A percentile compares a stretch with the other conserved stretches of the same genome.
Conservation (phyloP, 2,329 filamentous ascomycete species). For the Venturia carpophila region DNA sequence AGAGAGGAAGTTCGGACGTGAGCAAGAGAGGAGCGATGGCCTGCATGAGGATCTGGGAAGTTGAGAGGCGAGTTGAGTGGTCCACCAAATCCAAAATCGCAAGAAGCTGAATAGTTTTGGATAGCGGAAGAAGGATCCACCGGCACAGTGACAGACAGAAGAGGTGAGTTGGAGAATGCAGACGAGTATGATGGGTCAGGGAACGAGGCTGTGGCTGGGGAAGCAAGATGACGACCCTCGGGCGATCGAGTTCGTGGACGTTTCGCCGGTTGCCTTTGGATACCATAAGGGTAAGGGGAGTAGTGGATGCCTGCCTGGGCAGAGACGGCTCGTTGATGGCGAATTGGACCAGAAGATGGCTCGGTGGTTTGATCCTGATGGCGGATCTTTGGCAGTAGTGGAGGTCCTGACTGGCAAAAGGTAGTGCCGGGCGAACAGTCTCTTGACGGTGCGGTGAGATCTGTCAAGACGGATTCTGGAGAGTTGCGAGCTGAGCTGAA, state of each 20-base stretch:
- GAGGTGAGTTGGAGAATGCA: constrained; percentile 15
- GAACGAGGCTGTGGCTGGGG: constrained; percentile 9
- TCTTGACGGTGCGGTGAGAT: constrained; percentile 9
- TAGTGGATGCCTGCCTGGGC: constrained; percentile 38
- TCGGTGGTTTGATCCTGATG: constrained; percentile 73
- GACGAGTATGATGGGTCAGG: constrained; percentile 11
- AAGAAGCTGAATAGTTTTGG: constrained; percentile 17
- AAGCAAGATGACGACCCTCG: constrained; percentile 19
- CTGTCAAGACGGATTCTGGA: constrained; percentile 17
- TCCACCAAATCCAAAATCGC: constrained; percentile 31
- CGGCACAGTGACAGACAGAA: constrained; percentile 24
- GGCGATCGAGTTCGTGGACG: constrained; percentile 14
- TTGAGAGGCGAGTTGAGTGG: constrained; percentile 58
- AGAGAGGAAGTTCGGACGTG: constrained; percentile 31
- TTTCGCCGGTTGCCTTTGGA: neutral
- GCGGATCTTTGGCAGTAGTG: constrained; percentile 78
- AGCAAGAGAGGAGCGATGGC: constrained; percentile 31
- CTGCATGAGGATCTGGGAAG: constrained; percentile 31
- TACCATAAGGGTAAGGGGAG: constrained; percentile 16
- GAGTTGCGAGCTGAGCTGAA: constrained; percentile 50
- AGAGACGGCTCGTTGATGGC: constrained; percentile 46
- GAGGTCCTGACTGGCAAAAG: constrained; percentile 45
- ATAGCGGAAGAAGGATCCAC: constrained; percentile 35
- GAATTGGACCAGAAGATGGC: constrained; percentile 47
- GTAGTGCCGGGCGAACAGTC: constrained; percentile 13